Base-by-base conservation (phyloP, 345 rosid species). In the Excoecaria cochinchinensis region DNA sequence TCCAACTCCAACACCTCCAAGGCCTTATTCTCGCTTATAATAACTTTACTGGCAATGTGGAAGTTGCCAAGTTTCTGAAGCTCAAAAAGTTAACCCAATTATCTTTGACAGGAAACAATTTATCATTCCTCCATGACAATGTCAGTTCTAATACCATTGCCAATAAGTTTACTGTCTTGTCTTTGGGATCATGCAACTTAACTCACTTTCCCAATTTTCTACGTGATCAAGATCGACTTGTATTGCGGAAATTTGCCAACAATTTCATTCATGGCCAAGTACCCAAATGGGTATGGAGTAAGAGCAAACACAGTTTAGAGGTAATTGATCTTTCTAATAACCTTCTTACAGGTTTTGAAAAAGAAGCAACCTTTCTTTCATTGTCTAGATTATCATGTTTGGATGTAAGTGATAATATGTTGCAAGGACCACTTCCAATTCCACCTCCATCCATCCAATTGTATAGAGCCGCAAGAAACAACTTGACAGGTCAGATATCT, bases 401-500 rank as follows among this genome's bases (percentile, higher is more conserved):
- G 9, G 62, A 58, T 22, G 3, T 58, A 22, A 58, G 62, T 10
- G 11, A 3, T 22, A 58, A 58, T 9, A 22, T 58, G 62, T 24
- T 58, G 11, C 38, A 22, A 22, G 62, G 62, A 24, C 22, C 62
- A 22, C 62, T 58, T 58, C 62, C 31, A 12, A 8, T 22, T 1
- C 62, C 62, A 58, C 36, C 62, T 21, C 4, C 36, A 24, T 24
- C 31, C 2, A 58, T 8, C 24, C 10, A 22, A 58, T 1, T 58
- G 0, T 58, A 22, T 9, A 8, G 0, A 24, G 15, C 5, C 4
- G 11, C 62, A 10, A 44, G 21, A 62, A 78, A 78, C 39, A 57
- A 17, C 2, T 48, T 81, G 4, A n/a, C n/a, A 0, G 80, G 86
- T 16, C 46, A 57, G 60, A 39, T 73, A 3, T 44, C 48, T 6